These are phyloP conservation scores for Salinomyces thailandicus DNA, from an alignment of 2,329 filamentous ascomycete species.

Conservation along the genomic window DNA sequence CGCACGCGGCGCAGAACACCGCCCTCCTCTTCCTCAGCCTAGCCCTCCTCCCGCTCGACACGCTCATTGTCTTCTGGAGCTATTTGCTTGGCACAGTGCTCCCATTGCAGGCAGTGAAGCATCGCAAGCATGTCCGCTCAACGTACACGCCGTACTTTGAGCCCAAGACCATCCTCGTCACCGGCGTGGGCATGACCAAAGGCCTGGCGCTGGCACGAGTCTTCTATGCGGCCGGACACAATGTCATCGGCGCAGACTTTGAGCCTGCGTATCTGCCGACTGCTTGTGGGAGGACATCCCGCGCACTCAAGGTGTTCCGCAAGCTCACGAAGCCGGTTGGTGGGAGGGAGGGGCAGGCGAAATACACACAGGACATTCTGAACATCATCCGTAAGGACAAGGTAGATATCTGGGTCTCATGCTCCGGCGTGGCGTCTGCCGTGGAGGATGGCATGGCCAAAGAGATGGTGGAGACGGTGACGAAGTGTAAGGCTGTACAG, in stretches of 20 bases:
- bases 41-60: conserved; percentile 42
- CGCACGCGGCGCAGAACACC: conserved; percentile 38
- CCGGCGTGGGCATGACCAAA: conserved; percentile 62
- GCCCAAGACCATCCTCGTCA: conserved; percentile 54
- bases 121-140: conserved; percentile 16
- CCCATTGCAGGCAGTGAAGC: conserved; percentile 17
- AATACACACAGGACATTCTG: conserved; percentile 49
- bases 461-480: conserved; percentile 48
- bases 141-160: conserved; percentile 28
- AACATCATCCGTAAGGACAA: conserved; percentile 49
- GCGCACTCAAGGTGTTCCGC: conserved; percentile 46
- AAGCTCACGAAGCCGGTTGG: conserved; percentile 28
- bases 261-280: conserved; percentile 28
- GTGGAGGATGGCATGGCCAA: conserved; percentile 57
- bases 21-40: conserved; percentile 36
- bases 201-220: conserved; percentile 56
- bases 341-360: conserved; percentile 27
- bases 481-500: conserved; percentile 52
- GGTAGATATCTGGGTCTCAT: conserved; percentile 63
- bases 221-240: conserved; percentile 54
- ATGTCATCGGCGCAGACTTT: conserved; percentile 63
- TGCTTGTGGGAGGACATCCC: conserved; percentile 49
- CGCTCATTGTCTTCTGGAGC: conserved; percentile 32
- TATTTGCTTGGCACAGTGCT: conserved; percentile 24
- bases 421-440: conserved; percentile 56